phyloP scores from a whole-genome alignment of 768 basidiomycete genomes.

The Boletus rufocinnamomeus region DNA sequence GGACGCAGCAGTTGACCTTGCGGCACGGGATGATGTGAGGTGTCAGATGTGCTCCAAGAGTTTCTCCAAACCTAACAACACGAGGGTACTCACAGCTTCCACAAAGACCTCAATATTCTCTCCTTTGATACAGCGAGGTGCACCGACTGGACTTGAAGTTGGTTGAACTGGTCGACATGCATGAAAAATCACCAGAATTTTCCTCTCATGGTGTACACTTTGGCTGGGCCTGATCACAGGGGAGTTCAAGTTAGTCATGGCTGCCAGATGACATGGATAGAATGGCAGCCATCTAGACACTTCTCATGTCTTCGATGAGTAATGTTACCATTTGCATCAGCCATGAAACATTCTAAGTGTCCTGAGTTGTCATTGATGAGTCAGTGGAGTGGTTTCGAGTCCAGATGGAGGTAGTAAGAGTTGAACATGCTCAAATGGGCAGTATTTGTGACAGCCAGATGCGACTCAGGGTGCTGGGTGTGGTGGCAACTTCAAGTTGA shows the following conservation, averaged over 20 bases:
- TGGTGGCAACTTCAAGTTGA: too few species aligned
- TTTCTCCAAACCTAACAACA: not conserved
- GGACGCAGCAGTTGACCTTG: slow-evolving; percentile 33
- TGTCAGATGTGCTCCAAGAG: slow-evolving; percentile 9
- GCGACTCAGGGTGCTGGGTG: too few species aligned
- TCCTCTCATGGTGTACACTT: slow-evolving; percentile 64
- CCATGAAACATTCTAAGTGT: slow-evolving; percentile 14
- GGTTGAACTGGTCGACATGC: slow-evolving; percentile 54
- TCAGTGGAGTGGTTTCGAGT: too few species aligned
- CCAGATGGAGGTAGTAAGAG: too few species aligned
- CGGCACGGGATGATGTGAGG: slow-evolving; percentile 22
- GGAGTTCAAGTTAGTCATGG: slow-evolving; percentile 1
- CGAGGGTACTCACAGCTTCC: slow-evolving; percentile 52
- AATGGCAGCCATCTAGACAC: slow-evolving; percentile 63
- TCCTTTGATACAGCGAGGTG: slow-evolving; percentile 57
- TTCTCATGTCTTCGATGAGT: slow-evolving; percentile 64
- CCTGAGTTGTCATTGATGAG: too few species aligned
- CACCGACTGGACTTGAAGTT: slow-evolving; percentile 53
- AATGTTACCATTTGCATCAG: slow-evolving; percentile 60
- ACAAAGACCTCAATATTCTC: slow-evolving; percentile 59
- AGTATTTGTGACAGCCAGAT: too few species aligned
- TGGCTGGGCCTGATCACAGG: slow-evolving; percentile 56
- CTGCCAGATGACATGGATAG: not conserved
- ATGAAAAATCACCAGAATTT: slow-evolving; percentile 71
- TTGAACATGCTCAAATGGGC: too few species aligned